These are phyloP conservation scores for Teunomyces cretensis DNA, from an alignment of 805 yeast genomes.

Conservation along the genomic window DNA sequence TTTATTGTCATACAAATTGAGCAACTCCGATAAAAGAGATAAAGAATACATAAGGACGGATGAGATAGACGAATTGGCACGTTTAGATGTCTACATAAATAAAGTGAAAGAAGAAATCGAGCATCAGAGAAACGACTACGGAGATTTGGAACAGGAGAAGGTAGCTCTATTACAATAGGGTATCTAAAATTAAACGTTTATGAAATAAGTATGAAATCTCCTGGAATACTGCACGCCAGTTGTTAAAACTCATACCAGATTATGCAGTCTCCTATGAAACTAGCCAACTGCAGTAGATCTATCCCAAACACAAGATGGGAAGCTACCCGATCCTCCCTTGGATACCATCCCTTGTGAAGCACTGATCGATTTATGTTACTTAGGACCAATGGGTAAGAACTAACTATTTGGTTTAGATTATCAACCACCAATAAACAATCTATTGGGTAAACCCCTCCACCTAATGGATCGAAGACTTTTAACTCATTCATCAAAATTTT, in stretches of 20 bases:
- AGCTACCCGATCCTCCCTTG: slow-evolving; percentile 1
- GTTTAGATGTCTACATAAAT: slow-evolving; percentile 38
- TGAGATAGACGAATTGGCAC: slow-evolving; percentile 41
- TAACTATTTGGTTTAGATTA: slow-evolving; percentile 10
- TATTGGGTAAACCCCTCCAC: slow-evolving; percentile 38
- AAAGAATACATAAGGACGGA: slow-evolving; percentile 42
- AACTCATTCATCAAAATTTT: slow-evolving; percentile 21
- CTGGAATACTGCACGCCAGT: neutral
- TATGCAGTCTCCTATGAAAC: slow-evolving; percentile 10
- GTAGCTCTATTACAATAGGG: slow-evolving; percentile 35
- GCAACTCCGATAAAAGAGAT: slow-evolving; percentile 35
- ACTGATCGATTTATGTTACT: slow-evolving; percentile 1
- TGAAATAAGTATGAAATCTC: neutral
- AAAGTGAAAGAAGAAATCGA: slow-evolving; percentile 43
- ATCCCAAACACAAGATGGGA: slow-evolving; percentile 9
- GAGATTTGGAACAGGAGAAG: slow-evolving; percentile 42
- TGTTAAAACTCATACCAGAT: neutral
- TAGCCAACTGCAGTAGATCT: slow-evolving; percentile 3
- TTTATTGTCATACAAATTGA: slow-evolving; percentile 41
- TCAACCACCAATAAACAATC: slow-evolving; percentile 27
- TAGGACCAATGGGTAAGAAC: slow-evolving; percentile 9
- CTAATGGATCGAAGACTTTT: slow-evolving; percentile 31
- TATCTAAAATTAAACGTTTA: neutral
- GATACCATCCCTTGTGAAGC: neutral
- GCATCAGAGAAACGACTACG: slow-evolving; percentile 37